Evolutionary conservation across 2,329 filamentous ascomycete species (phyloP), one percentile per base, ranked within the genome.

Genomic region (Aspergillus fijiensis): DNA sequence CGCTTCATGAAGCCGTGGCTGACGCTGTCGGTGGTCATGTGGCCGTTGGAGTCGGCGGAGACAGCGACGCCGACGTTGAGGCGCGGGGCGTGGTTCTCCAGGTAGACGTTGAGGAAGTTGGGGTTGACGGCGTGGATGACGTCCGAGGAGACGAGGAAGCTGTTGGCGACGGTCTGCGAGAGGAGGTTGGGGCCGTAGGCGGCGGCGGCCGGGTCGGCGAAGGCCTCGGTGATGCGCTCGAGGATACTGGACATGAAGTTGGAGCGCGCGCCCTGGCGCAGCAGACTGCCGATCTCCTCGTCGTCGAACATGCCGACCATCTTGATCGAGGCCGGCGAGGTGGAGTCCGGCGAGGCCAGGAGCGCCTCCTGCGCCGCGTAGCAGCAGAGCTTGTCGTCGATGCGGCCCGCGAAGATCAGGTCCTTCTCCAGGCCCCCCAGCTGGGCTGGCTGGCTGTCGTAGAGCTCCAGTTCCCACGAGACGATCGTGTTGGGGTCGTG

Each of bases 401-500:
- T 95, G 57, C 95, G 89, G 60, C 94, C 93, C 9, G 91, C 94
- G 65, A 94, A 96, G 77, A 99, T 96, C 74, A 99, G 89, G 69
- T 98, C 94, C 74, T 89, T 91, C 69, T 96, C 91, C 59, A 99
- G 77, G 12, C 95, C 95, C 65, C 91, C 89, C 19, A 92, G 84
- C 47, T 89, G 87, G 1, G 93, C 93, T 9, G 93, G 91, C 74
- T 97, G 92, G 4, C 86, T 85, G 77, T 98, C 95, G 73, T 89
- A 99, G 33, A 99, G 88, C 79, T 99, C 95, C 42, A 98, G 86
- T 73, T 99, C 95, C 95, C 95, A 99, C 80, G 95, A 96, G 59
- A 96, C 80, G 64, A 99, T 96, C 55, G 83, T 85, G 67, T 82
- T 85, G 73, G 89, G 87, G 62, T 91, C 86, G 55, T 82, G 79